These are phyloP conservation scores for Fraxinus quadrangulata DNA, from an alignment of 257 asterid genomes.

Conservation along the genomic window DNA sequence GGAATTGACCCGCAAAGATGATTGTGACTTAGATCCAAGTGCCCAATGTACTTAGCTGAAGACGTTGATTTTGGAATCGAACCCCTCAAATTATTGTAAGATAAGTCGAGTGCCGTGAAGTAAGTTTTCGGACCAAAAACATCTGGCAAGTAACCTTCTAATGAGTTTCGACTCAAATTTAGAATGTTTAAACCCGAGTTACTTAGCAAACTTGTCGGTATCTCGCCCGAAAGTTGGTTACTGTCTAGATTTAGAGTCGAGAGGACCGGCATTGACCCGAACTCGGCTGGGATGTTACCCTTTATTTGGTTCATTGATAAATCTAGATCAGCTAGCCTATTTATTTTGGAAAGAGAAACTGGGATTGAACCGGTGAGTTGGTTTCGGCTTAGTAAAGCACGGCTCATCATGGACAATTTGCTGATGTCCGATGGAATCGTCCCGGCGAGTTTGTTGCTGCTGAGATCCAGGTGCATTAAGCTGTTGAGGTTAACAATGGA, in stretches of 20 bases:
- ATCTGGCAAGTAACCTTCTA: constrained; percentile 74
- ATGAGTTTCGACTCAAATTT: constrained; percentile 63
- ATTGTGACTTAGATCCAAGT: constrained; percentile 84
- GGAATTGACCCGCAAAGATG: constrained; percentile 91
- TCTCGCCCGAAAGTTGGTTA: constrained; percentile 57
- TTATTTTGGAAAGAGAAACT: constrained; percentile 47
- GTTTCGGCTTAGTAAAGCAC: constrained; percentile 69
- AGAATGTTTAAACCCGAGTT: constrained; percentile 71
- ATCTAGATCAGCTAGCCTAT: constrained; percentile 80
- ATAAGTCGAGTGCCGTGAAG: constrained; percentile 71
- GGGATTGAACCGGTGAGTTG: constrained; percentile 80
- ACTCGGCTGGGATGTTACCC: constrained; percentile 65
- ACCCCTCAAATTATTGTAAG: constrained; percentile 65
- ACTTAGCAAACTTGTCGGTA: constrained; percentile 57
- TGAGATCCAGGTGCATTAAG: constrained; percentile 77
- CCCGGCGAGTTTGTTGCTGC: constrained; percentile 67
- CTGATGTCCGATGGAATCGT: constrained; percentile 71
- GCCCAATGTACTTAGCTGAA: constrained; percentile 74
- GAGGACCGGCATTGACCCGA: constrained; percentile 89
- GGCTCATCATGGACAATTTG: constrained; percentile 82
- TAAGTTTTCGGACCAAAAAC: constrained; percentile 66
- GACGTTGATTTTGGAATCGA: constrained; percentile 65
- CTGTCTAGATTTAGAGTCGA: constrained; percentile 75
- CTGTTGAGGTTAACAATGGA: constrained; percentile 67
- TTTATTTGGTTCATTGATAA: constrained; percentile 62